phyloP scores from a whole-genome alignment of 1,139 yeast species.

The Zygosaccharomyces sapae region DNA sequence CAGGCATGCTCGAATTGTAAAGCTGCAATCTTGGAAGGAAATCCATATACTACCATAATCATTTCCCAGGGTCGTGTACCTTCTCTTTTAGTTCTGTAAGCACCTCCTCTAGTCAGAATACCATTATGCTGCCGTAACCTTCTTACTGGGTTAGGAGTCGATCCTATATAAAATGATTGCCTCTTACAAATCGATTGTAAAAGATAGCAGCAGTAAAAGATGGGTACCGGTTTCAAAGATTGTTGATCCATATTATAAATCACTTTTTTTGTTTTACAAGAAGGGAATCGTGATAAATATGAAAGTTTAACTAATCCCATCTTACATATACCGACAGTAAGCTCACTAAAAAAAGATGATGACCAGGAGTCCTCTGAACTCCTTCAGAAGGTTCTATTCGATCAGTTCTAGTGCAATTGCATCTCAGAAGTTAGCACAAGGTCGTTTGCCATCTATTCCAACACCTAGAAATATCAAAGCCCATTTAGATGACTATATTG shows the following conservation, averaged over 20 bases:
- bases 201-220: conserved; percentile 64
- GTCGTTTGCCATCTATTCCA: conserved; percentile 34
- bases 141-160: conserved; percentile 69
- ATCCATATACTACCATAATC: conserved; percentile 60
- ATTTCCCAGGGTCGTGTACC: conserved; percentile 73
- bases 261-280: not conserved
- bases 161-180: conserved; percentile 64
- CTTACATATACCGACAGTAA: not conserved
- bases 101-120: conserved; percentile 58
- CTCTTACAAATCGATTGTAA: conserved; percentile 55
- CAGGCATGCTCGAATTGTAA: conserved; percentile 71
- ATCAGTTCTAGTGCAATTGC: conserved; percentile 12
- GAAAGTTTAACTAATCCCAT: not conserved
- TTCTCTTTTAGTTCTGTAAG: conserved; percentile 53
- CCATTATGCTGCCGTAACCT: conserved; percentile 79
- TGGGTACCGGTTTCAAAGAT: conserved; percentile 15
- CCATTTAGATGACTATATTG: conserved; percentile 45
- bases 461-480: conserved; percentile 44
- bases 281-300: not conserved
- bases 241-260: not conserved
- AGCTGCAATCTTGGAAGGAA: conserved; percentile 67
- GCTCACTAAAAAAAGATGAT: not conserved
- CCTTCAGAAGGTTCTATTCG: not conserved
- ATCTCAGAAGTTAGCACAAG: conserved; percentile 18
- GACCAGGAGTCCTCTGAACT: not conserved